Evolutionary conservation across 2,329 filamentous ascomycete species (phyloP).

Genomic region (Pseudogymnoascus sp.): DNA sequence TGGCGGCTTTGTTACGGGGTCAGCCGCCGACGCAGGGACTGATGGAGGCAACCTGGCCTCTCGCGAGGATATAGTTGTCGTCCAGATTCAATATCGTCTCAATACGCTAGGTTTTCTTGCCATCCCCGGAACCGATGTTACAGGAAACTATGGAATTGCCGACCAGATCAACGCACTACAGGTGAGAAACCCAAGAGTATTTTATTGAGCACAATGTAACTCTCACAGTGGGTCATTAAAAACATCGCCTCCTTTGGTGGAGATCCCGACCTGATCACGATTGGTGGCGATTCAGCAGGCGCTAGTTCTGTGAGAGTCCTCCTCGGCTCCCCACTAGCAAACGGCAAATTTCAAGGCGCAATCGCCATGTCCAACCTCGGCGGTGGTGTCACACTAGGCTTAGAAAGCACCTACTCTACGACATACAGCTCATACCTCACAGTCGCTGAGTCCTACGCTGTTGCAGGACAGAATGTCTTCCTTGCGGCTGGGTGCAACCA

Average conservation of each 20-base stretch:
- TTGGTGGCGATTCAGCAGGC: constrained; percentile 44
- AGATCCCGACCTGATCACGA: constrained; percentile 38
- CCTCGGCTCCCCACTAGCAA: constrained; percentile 39
- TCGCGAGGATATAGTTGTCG: constrained; percentile 24
- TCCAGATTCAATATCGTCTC: constrained; percentile 24
- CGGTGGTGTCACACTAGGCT: constrained; percentile 40
- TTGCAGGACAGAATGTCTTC: constrained; percentile 42
- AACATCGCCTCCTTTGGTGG: constrained; percentile 40
- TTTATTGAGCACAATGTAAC: constrained; percentile 7
- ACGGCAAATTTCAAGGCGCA: constrained; percentile 38
- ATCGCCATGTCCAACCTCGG: constrained; percentile 45
- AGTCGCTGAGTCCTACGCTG: constrained; percentile 39
- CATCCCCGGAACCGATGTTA: constrained; percentile 41
- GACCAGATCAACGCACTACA: constrained; percentile 43
- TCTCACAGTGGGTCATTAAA: constrained; percentile 37
- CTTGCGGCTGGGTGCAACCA: constrained; percentile 39
- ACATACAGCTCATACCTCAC: constrained; percentile 48
- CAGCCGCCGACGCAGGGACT: constrained; percentile 18
- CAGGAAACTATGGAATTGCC: constrained; percentile 43
- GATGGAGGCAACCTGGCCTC: constrained; percentile 24
- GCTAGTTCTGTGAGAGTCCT: constrained; percentile 41
- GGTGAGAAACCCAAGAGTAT: constrained; percentile 15
- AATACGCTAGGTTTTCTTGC: constrained; percentile 32
- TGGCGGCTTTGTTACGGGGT: constrained; percentile 27
- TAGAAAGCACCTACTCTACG: constrained; percentile 41